Base-by-base conservation (phyloP, 2,329 filamentous ascomycete genomes). In the Mycosphaerella arachidis region DNA sequence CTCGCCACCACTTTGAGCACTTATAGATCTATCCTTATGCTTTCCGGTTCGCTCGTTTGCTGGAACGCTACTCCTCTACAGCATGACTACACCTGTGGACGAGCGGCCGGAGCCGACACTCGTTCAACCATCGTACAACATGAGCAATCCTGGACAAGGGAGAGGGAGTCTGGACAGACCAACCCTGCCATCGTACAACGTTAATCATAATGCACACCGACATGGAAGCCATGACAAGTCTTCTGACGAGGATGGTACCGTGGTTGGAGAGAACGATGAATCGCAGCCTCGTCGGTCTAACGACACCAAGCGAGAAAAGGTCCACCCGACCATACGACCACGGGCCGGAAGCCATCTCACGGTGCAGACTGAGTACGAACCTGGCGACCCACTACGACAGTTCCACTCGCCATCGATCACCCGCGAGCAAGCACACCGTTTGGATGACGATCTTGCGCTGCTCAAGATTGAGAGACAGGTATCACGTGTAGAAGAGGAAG, bases 371-470 rank as follows among this genome's bases (percentile, higher is more conserved):
- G 77, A 75, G 56, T 60, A 61, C 9, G 67, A 71, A 33, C 65
- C 70, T 51, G 65, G 70, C 65, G 57, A 71, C 70, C 64, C 67
- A 62, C 59, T 71, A 56, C 67, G 53, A 46, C 46, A 43, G 7
- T 70, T 70, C 67, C 67, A 48, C 45, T 86, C 85, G 0, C 81
- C 83, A 1, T 84, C 84, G 0, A 78, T 81, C 59, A 79, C 77
- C 16, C 79, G 86, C 43, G 86, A 88, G 71, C 79, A 86, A 67
- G 80, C 82, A 6, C 79, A 80, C 61, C 78, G 85, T 51, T 74
- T 89, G 31, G 82, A 87, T 57, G 87, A 90, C 72, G 86, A 90
- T 61, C 74, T 90, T 55, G 79, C 83, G 48, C 76, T 90, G 70
- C 77, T 89, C 50, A 82, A 86, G 64, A 83, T 86, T 1, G 87